phyloP scores from a whole-genome alignment of 352 stramenopile species.

The Phytopythium cucurbitacearum region DNA sequence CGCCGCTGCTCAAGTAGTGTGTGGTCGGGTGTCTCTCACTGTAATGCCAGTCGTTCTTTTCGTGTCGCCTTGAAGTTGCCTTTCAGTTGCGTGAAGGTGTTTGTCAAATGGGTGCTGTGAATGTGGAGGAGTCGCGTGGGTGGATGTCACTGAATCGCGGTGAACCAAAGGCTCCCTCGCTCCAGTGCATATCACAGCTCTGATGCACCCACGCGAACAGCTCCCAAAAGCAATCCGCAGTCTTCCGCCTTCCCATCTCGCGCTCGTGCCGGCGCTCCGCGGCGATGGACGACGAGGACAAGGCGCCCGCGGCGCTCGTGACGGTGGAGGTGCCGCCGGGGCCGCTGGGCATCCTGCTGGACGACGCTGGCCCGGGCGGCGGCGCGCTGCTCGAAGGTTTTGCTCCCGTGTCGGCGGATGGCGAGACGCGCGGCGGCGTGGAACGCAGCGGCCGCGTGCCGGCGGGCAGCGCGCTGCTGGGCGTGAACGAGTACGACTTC shows the following conservation, averaged over 20 bases:
- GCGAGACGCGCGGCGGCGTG: slow-evolving; percentile 29
- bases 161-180: no score
- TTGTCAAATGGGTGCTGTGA: no score
- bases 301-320: slow-evolving; percentile 15
- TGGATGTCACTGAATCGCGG: no score
- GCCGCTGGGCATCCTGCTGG: slow-evolving; percentile 65
- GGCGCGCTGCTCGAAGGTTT: slow-evolving; percentile 64
- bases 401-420: slow-evolving; percentile 33
- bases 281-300: background rate
- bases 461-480: slow-evolving; percentile 41
- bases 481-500: slow-evolving; percentile 64
- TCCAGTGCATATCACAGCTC: no score
- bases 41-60: no score
- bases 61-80: no score
- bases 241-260: background rate
- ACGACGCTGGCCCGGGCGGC: slow-evolving; percentile 17
- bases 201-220: no score
- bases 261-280: background rate
- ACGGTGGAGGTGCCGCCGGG: slow-evolving; percentile 48
- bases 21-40: no score
- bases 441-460: slow-evolving; percentile 36
- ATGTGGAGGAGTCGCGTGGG: no score
- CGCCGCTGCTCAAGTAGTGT: no score
- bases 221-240: background rate
- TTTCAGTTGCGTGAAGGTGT: no score